Percentiles rank a stretch among this genome's conserved stretches.
phyloP scores from a whole-genome alignment of 495 filamentous ascomycete genomes.

The Xylaria intraflava region DNA sequence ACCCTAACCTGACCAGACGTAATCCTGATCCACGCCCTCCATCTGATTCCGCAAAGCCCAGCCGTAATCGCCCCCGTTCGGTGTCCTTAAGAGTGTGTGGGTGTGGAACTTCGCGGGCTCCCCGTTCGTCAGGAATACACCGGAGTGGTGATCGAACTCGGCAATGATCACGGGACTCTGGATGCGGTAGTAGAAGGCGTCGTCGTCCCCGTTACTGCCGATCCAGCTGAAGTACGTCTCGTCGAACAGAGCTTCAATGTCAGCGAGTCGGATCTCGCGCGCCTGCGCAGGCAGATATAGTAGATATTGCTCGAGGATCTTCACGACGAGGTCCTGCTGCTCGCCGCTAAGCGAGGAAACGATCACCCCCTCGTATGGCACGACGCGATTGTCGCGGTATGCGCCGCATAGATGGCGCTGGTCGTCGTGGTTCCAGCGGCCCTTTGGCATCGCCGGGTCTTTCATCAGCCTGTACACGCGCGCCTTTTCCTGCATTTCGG shows the following conservation, averaged over 20 bases:
- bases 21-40: constrained; percentile 29
- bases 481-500: constrained; percentile 43
- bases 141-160: constrained; percentile 77
- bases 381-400: constrained; percentile 66
- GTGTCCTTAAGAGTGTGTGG: constrained; percentile 62
- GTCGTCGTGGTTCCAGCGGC: constrained; percentile 69
- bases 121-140: constrained; percentile 67
- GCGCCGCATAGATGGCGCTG: constrained; percentile 69
- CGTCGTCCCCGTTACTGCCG: constrained; percentile 55
- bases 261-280: constrained; percentile 44
- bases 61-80: constrained; percentile 72
- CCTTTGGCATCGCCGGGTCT: constrained; percentile 56
- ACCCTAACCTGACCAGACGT: constrained; percentile 32
- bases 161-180: constrained; percentile 65
- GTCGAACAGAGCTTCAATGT: constrained; percentile 44
- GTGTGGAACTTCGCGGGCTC: constrained; percentile 71
- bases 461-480: constrained; percentile 50
- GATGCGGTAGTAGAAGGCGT: constrained; percentile 70
- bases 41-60: constrained; percentile 34
- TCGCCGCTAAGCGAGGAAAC: constrained; percentile 38
- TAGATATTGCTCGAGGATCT: constrained; percentile 54
- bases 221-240: constrained; percentile 78
- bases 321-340: constrained; percentile 49
- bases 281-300: constrained; percentile 54
- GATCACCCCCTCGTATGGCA: constrained; percentile 63